Evolutionary conservation across 83 land plant genomes (phyloP).

Genomic region (Diphasiastrum complanatum): DNA sequence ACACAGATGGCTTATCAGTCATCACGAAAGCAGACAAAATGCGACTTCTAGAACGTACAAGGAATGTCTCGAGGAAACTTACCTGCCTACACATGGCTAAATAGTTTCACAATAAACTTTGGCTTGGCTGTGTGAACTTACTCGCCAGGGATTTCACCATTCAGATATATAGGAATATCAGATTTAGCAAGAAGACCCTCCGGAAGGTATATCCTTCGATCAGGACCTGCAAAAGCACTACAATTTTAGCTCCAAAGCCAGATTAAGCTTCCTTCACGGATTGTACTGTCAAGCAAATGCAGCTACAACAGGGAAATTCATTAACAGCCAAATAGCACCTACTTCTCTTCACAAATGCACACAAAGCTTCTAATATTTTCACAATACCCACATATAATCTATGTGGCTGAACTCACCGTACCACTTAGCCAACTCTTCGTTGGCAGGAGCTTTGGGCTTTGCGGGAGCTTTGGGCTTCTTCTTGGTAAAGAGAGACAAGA

Average conservation of each 20-base stretch:
- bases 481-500: constrained; percentile 61
- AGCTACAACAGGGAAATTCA: too few species aligned
- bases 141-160: constrained; percentile 99
- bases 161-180: constrained; percentile 88
- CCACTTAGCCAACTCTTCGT: constrained; percentile 99
- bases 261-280: neutral
- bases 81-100: neutral
- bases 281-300: neutral
- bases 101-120: neutral
- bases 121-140: constrained; percentile 27
- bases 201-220: constrained; percentile 93
- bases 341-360: neutral
- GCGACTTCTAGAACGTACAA: neutral
- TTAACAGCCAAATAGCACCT: too few species aligned
- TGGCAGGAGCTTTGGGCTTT: constrained; percentile 34
- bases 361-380: neutral
- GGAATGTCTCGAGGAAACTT: neutral
- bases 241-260: neutral
- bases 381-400: neutral
- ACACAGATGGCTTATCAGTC: neutral
- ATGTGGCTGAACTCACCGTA: constrained; percentile 54
- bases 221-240: constrained; percentile 60
- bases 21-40: neutral
- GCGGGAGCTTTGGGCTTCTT: constrained; percentile 57
- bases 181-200: constrained; percentile 84